A percentile compares a stretch with the other conserved stretches of the same genome.
Conservation (phyloP, 2,329 filamentous ascomycete species). For the Aspergillus sclerotialis region DNA sequence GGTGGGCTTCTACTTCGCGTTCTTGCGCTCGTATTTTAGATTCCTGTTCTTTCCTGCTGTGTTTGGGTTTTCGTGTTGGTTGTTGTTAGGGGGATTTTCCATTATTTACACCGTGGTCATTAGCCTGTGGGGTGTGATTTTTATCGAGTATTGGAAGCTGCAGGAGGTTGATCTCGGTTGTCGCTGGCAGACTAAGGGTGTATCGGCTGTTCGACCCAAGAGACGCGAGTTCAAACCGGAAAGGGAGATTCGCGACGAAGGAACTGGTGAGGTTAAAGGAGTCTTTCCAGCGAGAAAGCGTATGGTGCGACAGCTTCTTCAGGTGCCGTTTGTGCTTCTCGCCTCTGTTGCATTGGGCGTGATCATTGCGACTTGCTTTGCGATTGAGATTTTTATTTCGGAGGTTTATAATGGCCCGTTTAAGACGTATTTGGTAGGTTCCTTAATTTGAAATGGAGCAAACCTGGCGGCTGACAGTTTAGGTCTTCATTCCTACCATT, state of each 20-base stretch:
- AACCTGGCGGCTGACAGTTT: conserved; percentile 6
- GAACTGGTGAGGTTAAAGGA: conserved; percentile 73
- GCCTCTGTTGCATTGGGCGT: conserved; percentile 68
- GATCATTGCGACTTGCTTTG: conserved; percentile 85
- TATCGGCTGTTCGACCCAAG: conserved; percentile 72
- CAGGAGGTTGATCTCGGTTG: conserved; percentile 83
- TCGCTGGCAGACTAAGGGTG: conserved; percentile 82
- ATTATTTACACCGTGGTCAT: conserved; percentile 72
- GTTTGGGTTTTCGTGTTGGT: conserved; percentile 72
- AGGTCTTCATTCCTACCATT: conserved; percentile 84
- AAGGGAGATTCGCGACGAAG: conserved; percentile 65
- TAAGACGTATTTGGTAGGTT: conserved; percentile 70
- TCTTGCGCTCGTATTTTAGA: conserved; percentile 86
- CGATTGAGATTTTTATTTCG: conserved; percentile 92
- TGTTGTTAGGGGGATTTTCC: conserved; percentile 78
- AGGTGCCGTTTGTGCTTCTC: conserved; percentile 78
- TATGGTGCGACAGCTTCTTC: conserved; percentile 73
- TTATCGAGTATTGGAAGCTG: conserved; percentile 95
- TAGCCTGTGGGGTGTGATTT: conserved; percentile 78
- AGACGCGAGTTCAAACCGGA: conserved; percentile 76
- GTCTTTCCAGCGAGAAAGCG: conserved; percentile 73
- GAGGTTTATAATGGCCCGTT: conserved; percentile 90
- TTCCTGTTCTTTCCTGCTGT: conserved; percentile 77
- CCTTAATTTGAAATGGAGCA: background rate
- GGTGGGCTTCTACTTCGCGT: conserved; percentile 94